Percentiles rank a stretch among this genome's conserved stretches.
phyloP scores from a whole-genome alignment of 1,139 yeast species.

The Yamadazyma sp. region DNA sequence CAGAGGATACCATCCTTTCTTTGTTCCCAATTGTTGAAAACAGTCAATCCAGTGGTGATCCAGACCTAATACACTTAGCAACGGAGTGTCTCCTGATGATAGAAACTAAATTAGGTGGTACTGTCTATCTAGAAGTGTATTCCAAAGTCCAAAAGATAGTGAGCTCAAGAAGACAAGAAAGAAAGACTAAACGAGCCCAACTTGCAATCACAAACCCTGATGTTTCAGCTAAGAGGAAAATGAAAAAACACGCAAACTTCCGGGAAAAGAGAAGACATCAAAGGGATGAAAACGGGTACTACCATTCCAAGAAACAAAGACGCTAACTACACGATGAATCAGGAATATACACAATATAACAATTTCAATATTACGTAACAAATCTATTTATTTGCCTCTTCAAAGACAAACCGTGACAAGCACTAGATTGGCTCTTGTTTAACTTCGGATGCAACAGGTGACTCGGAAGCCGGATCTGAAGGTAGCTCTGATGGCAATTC shows the following conservation, averaged over 20 bases:
- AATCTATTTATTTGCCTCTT: too few relatives aligned
- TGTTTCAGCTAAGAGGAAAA: slow-evolving; percentile 69
- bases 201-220: slow-evolving; percentile 82
- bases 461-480: slow-evolving; percentile 7
- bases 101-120: slow-evolving; percentile 69
- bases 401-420: too few relatives aligned
- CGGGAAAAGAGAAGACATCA: slow-evolving; percentile 76
- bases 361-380: slow-evolving; percentile 2
- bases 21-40: slow-evolving; percentile 57
- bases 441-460: slow-evolving; percentile 4
- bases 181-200: slow-evolving; percentile 75
- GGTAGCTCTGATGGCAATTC: slow-evolving; percentile 9
- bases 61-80: slow-evolving; percentile 58
- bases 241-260: slow-evolving; percentile 71
- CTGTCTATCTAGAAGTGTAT: slow-evolving; percentile 66
- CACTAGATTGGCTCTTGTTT: slow-evolving; percentile 2
- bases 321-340: not conserved
- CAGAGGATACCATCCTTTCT: slow-evolving; percentile 57
- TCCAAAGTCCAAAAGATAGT: slow-evolving; percentile 64
- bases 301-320: slow-evolving; percentile 58
- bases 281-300: slow-evolving; percentile 76
- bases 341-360: not conserved
- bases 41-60: slow-evolving; percentile 41
- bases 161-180: slow-evolving; percentile 64
- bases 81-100: slow-evolving; percentile 69